Conservation (phyloP, 108 stramenopile genomes). For the Asterionellopsis glacialis region DNA sequence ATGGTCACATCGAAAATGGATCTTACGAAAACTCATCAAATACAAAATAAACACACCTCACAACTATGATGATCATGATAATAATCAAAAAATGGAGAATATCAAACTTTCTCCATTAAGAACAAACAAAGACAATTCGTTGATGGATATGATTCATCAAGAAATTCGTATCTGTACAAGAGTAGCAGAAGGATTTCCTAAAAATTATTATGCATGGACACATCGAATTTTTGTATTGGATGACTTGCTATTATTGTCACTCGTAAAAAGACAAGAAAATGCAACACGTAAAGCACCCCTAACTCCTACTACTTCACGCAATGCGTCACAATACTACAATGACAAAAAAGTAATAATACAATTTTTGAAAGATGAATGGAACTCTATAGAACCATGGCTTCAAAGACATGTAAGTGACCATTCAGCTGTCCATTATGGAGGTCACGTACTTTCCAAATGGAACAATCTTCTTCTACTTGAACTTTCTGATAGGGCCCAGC, state of each 20-base stretch:
- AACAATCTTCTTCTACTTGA: not conserved
- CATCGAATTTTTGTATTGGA: constrained; percentile 28
- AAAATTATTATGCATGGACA: constrained; percentile 59
- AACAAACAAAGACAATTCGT: too few relatives aligned
- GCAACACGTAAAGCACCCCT: too few relatives aligned
- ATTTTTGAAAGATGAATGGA: constrained; percentile 23
- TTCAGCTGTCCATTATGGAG: constrained; percentile 44
- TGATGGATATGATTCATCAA: constrained; percentile 6
- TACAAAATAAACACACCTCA: not conserved
- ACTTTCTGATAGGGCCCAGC: too few relatives aligned
- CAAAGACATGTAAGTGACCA: constrained; percentile 41
- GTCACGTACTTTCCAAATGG: constrained; percentile 17
- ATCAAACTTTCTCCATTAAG: too few relatives aligned
- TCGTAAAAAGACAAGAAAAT: too few relatives aligned
- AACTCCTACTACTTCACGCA: too few relatives aligned
- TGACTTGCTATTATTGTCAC: not conserved
- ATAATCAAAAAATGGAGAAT: too few relatives aligned
- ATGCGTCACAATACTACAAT: too few relatives aligned
- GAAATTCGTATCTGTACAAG: constrained; percentile 23
- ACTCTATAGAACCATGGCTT: constrained; percentile 21
- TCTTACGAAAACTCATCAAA: constrained; percentile 18
- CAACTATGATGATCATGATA: not conserved
- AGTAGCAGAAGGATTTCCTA: constrained; percentile 41
- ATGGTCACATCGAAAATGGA: constrained; percentile 50
- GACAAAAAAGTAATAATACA: not conserved